A percentile compares a stretch with the other conserved stretches of the same genome.
Conservation (phyloP, 768 basidiomycete species). For the Suillus cothurnatus region DNA sequence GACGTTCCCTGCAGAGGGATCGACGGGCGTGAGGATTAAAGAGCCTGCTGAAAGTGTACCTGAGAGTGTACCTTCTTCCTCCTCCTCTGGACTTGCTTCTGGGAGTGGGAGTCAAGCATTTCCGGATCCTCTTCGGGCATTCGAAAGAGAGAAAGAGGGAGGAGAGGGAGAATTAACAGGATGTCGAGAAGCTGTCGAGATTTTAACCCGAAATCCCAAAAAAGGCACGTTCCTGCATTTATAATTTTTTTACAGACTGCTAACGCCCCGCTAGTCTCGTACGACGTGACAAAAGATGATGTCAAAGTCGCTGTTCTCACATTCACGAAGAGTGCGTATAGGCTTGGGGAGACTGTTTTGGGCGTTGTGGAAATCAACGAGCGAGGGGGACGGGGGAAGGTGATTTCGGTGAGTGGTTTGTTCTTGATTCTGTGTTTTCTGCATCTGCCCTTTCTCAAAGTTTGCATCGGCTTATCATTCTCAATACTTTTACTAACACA, state of each 20-base stretch:
- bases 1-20: constrained; percentile 41
- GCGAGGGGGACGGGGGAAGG: constrained; percentile 65
- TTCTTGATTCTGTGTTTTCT: neutral
- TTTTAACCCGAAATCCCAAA: constrained; percentile 84
- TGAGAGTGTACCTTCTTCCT: constrained; percentile 10
- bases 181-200: constrained; percentile 87
- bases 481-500: neutral
- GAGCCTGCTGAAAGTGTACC: constrained; percentile 28
- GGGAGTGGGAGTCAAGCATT: neutral
- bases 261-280: constrained; percentile 61
- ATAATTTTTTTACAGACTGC: neutral
- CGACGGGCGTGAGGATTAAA: constrained; percentile 28
- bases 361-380: constrained; percentile 90
- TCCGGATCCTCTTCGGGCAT: neutral
- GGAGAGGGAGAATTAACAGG: constrained; percentile 50
- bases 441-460: neutral
- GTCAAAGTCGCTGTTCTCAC: constrained; percentile 88
- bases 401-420: constrained; percentile 69
- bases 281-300: constrained; percentile 94
- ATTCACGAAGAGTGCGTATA: constrained; percentile 87
- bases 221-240: constrained; percentile 59
- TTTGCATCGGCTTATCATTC: neutral
- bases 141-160: constrained; percentile 29
- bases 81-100: neutral
- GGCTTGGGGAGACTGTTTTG: constrained; percentile 89